phyloP scores from a whole-genome alignment of 345 rosid genomes.

The Ceriops zippeliana region DNA sequence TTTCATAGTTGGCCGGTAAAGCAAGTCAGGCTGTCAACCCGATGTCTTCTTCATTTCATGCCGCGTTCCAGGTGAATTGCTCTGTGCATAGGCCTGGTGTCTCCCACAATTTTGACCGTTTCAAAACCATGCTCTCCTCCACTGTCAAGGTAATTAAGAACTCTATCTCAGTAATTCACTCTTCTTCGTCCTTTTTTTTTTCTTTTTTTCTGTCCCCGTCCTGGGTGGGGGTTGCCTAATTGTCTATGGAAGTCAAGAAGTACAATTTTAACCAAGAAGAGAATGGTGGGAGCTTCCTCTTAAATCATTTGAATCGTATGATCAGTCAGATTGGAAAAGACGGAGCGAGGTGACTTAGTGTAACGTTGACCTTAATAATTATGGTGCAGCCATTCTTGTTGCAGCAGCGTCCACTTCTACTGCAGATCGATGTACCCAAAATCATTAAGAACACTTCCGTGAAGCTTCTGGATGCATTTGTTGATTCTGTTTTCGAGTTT shows the following conservation, averaged over 20 bases:
- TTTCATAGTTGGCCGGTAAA: too few species aligned
- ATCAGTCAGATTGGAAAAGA: too few species aligned
- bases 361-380: neutral
- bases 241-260: neutral
- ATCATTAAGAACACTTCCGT: conserved; percentile 17
- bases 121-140: conserved; percentile 25
- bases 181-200: too few species aligned
- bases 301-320: too few species aligned
- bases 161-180: neutral
- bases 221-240: neutral
- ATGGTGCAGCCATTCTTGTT: conserved; percentile 26
- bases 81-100: conserved; percentile 20
- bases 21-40: too few species aligned
- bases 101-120: conserved; percentile 13
- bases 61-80: conserved; percentile 25
- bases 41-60: conserved; percentile 25
- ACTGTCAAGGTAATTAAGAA: conserved; percentile 27
- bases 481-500: conserved; percentile 38
- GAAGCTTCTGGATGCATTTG: conserved; percentile 36
- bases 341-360: too few species aligned
- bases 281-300: neutral
- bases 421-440: conserved; percentile 15
- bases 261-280: too few species aligned
- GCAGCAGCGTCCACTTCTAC: conserved; percentile 16
- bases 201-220: too few species aligned